Evolutionary conservation across 306 rosid species (phyloP).

Genomic region (Prunus dulcis): DNA sequence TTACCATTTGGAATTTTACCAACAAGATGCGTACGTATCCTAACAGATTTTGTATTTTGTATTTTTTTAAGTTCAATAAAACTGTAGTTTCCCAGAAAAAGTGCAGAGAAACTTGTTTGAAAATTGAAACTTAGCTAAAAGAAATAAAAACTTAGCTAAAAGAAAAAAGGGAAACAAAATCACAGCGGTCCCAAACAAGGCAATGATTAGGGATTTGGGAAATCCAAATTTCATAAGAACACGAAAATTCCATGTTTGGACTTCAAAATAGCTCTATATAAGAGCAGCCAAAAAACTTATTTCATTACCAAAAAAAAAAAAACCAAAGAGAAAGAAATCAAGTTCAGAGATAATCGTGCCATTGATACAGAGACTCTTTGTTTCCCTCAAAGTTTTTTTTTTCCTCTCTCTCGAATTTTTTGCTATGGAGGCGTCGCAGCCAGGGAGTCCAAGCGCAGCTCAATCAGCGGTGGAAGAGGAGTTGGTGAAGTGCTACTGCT

Average conservation of each 20-base stretch:
- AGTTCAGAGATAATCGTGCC: conserved; percentile 8
- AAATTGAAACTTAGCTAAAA: too few relatives aligned
- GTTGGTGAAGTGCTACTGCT: conserved; percentile 61
- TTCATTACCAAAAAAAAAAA: not conserved
- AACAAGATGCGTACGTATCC: too few relatives aligned
- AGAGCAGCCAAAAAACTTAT: too few relatives aligned
- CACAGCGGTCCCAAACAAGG: not conserved
- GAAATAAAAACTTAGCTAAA: too few relatives aligned
- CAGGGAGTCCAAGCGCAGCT: not conserved
- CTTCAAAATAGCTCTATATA: too few relatives aligned
- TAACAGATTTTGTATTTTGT: too few relatives aligned
- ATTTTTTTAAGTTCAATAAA: too few relatives aligned
- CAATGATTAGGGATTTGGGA: not conserved
- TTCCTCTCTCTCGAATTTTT: not conserved
- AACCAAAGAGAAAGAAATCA: conserved; percentile 12
- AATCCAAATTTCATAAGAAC: not conserved
- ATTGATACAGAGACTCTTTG: not conserved
- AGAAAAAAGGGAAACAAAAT: not conserved
- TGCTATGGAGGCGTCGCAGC: not conserved
- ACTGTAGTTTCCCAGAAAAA: too few relatives aligned
- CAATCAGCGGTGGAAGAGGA: conserved; percentile 24
- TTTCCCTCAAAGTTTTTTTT: not conserved
- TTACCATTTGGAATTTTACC: too few relatives aligned
- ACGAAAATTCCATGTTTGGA: too few relatives aligned
- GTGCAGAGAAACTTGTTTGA: too few relatives aligned